Evolutionary conservation across 805 yeast genomes (phyloP), one percentile per base, ranked within the genome.

Genomic region (Saturnispora kantuleensis): DNA sequence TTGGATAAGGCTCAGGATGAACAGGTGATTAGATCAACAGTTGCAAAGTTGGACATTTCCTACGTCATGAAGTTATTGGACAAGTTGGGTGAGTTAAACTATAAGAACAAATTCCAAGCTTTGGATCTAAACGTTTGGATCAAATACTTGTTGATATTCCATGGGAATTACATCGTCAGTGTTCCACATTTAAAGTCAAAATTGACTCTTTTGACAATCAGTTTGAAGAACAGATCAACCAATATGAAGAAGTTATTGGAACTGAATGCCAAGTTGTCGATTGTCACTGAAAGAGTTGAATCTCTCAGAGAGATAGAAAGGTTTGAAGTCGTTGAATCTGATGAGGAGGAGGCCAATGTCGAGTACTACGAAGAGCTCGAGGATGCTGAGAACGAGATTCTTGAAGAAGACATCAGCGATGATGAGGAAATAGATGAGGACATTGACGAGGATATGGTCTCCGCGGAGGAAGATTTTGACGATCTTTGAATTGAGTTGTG

Each of bases 281-380:
- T 76, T 68, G 62, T 74, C 39, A 61, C 69, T 38, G 71, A 71
- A 39, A 69, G 68, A 42, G 82, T 81, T n/a, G 89, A 82, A 52
- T 81, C 81, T 54, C 66, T 77, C 18, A 90, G 82, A 61, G 89
- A 81, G 53, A 58, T 81, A 21, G 81, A 76, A 55, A 79, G 73
- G 50, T 49, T 60, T 10, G 57, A 54, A 13, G 59, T 49, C 11
- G 50, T 47, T 35, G 52, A 49, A 1, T 52, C 47, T 12, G 56
- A 45, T 8, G 54, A 47, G 13, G 50, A 47, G 10, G 51, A 42
- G 3, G 55, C 49, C 0, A 51, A 49, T 28, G 52, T 48, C 4
- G 58, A 48, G 7, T 54, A 47, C 10, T 47, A 42, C 3, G 57
- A 50, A 15, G 58, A 56, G 16, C 55, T 52, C 8, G 53, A 46